Evolutionary conservation across 2,329 filamentous ascomycete species (phyloP).

Genomic region (Ophiostoma sp.): DNA sequence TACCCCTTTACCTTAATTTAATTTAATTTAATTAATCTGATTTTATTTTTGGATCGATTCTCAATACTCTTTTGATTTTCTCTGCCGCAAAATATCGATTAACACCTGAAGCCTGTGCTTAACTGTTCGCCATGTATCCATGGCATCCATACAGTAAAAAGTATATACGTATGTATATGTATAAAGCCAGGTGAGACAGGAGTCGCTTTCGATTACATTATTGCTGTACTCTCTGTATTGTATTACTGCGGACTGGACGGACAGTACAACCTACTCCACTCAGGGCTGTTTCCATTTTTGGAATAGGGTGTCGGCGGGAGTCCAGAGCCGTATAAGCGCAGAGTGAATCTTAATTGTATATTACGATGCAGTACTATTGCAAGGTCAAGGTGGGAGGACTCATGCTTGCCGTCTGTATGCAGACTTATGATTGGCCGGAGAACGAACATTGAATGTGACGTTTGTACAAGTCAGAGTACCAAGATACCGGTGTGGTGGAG

Average conservation of each 20-base stretch:
- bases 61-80: background rate
- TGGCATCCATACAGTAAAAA: background rate
- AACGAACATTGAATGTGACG: background rate
- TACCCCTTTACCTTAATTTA: background rate
- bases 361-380: too few relatives aligned
- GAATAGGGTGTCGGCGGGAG: background rate
- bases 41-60: too few relatives aligned
- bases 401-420: background rate
- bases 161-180: too few relatives aligned
- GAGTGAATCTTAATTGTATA: too few relatives aligned
- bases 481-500: background rate
- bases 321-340: background rate
- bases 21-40: background rate
- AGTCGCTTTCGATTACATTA: background rate
- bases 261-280: background rate
- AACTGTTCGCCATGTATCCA: background rate
- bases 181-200: background rate
- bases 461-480: background rate
- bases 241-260: background rate
- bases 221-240: background rate
- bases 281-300: conserved; percentile 9
- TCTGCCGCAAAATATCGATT: background rate
- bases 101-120: background rate
- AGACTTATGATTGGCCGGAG: background rate
- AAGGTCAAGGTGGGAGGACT: background rate